Conservation (phyloP, 331 rosid species). For the Rhamnella rubrinervis region DNA sequence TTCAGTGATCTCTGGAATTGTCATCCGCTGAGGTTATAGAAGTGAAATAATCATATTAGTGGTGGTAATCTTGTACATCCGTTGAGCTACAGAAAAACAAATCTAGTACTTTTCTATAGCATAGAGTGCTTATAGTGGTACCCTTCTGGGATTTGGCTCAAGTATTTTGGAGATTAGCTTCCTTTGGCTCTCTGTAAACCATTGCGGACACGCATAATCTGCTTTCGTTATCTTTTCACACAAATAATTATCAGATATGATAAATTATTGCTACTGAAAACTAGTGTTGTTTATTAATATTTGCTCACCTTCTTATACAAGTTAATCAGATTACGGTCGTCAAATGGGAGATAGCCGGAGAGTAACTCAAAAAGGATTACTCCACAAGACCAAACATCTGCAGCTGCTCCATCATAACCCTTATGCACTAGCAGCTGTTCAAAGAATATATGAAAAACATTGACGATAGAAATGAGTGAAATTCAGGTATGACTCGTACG, state of each 20-base stretch:
- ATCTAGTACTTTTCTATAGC: not conserved
- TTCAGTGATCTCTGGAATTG: conserved; percentile 54
- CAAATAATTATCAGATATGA: conserved; percentile 18
- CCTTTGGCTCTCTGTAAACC: conserved; percentile 68
- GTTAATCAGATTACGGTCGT: conserved; percentile 52
- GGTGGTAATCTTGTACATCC: not conserved
- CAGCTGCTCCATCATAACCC: conserved; percentile 75
- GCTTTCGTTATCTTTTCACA: conserved; percentile 58
- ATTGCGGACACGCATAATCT: conserved; percentile 50
- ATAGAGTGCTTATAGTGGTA: conserved; percentile 21
- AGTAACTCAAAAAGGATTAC: conserved; percentile 75
- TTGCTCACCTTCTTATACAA: conserved; percentile 62
- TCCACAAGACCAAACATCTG: conserved; percentile 91
- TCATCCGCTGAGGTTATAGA: conserved; percentile 48
- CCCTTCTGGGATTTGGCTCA: conserved; percentile 52
- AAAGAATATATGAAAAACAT: conserved; percentile 1
- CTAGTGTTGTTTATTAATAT: not conserved
- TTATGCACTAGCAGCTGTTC: conserved; percentile 51
- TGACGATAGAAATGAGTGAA: not conserved
- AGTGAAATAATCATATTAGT: conserved; percentile 8
- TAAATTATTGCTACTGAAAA: not conserved
- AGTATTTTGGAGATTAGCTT: conserved; percentile 58
- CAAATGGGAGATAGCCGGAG: conserved; percentile 75
- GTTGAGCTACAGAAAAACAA: not conserved
- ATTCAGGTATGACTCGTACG: not conserved